Evolutionary conservation across 441 rosid genomes (phyloP).

Genomic region (Pelargonium exstipulatum): DNA sequence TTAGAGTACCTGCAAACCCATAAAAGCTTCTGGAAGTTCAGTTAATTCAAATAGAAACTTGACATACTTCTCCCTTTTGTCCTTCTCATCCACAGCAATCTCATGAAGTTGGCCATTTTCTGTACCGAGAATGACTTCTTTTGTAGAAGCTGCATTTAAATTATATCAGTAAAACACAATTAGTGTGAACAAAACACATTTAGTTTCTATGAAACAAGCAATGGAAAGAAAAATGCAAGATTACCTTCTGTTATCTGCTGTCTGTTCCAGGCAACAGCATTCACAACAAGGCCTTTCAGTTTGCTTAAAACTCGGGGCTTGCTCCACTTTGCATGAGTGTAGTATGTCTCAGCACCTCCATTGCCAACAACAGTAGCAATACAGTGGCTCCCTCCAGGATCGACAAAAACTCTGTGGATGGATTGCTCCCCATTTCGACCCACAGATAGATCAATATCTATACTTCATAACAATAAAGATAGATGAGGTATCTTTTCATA

Average conservation of each 20-base stretch:
- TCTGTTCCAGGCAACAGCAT: constrained; percentile 93
- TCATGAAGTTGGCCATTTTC: constrained; percentile 89
- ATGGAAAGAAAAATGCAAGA: constrained; percentile 6
- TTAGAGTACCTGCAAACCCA: constrained; percentile 76
- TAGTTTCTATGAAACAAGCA: neutral
- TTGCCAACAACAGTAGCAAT: constrained; percentile 71
- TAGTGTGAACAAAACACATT: constrained; percentile 19
- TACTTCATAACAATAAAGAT: constrained; percentile 7
- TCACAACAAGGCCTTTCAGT: constrained; percentile 78
- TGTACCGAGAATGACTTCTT: constrained; percentile 86
- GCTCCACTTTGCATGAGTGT: constrained; percentile 90
- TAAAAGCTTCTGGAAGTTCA: constrained; percentile 94
- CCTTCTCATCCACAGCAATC: constrained; percentile 95
- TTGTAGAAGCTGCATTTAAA: constrained; percentile 61
- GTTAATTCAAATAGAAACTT: constrained; percentile 70
- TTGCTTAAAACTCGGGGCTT: constrained; percentile 74
- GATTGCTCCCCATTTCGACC: constrained; percentile 91
- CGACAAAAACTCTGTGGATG: constrained; percentile 83
- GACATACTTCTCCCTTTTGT: constrained; percentile 86
- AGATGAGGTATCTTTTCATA: constrained; percentile 11
- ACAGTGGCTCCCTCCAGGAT: constrained; percentile 98
- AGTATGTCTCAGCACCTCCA: constrained; percentile 87
- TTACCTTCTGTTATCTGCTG: constrained; percentile 93
- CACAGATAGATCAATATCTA: constrained; percentile 83
- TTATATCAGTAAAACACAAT: constrained; percentile 13